A percentile compares a stretch with the other conserved stretches of the same genome.
Conservation (phyloP, 2,329 filamentous ascomycete species). For the Cercospora sp. region DNA sequence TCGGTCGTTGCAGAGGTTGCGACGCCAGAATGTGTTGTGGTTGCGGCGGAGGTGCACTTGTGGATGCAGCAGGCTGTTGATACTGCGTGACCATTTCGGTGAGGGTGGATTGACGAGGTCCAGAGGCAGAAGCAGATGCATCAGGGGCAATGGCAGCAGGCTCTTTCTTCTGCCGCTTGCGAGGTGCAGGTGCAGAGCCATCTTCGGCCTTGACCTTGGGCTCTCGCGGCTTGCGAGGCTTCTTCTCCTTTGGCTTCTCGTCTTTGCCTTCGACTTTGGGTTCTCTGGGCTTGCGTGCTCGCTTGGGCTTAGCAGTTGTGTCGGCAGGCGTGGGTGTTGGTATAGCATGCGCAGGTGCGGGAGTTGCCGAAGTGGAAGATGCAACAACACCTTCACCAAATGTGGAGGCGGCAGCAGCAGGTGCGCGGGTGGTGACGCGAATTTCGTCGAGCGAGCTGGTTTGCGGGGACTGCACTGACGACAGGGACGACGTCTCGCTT, state of each 20-base stretch:
- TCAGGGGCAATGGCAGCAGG: constrained; percentile 22
- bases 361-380: constrained; percentile 30
- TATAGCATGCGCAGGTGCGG: constrained; percentile 26
- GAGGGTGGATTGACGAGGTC: constrained; percentile 44
- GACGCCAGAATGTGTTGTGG: constrained; percentile 19
- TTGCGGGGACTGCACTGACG: constrained; percentile 17
- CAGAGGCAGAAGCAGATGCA: constrained; percentile 27
- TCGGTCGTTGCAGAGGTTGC: constrained; percentile 23
- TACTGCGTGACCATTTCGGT: constrained; percentile 43
- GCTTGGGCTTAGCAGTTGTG: constrained; percentile 41
- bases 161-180: constrained; percentile 50
- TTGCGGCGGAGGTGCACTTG: constrained; percentile 23
- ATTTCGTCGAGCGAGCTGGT: constrained; percentile 12
- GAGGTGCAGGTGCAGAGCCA: constrained; percentile 42
- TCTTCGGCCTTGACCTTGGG: constrained; percentile 48
- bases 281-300: constrained; percentile 46
- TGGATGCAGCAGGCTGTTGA: constrained; percentile 27
- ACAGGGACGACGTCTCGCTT: constrained; percentile 14
- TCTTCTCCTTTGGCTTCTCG: constrained; percentile 47
- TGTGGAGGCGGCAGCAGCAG: constrained; percentile 25
- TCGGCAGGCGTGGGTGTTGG: constrained; percentile 40
- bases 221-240: constrained; percentile 48
- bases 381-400: constrained; percentile 39
- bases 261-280: constrained; percentile 36
- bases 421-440: constrained; percentile 9